phyloP scores from a whole-genome alignment of 2,329 filamentous ascomycete genomes.

The Penicillium expansum region DNA sequence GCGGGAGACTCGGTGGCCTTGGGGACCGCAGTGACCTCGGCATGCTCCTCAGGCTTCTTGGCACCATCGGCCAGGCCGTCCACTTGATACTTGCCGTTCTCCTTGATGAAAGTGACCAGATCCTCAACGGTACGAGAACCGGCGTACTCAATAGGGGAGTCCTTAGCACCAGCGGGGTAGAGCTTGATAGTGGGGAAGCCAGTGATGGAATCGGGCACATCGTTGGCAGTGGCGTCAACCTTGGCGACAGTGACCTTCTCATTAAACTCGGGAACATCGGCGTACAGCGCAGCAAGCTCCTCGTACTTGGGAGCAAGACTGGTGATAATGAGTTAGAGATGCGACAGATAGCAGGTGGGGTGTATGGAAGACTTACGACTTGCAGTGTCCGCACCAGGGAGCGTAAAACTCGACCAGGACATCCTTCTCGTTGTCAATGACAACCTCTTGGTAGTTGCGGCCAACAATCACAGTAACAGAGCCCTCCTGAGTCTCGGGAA shows the following conservation, averaged over 20 bases:
- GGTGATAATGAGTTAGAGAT: constrained; percentile 3
- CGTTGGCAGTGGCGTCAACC: constrained; percentile 94
- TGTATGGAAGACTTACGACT: constrained; percentile 48
- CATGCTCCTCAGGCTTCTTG: constrained; percentile 53
- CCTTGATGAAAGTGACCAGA: constrained; percentile 84
- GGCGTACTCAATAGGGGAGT: constrained; percentile 77
- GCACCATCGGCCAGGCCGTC: constrained; percentile 59
- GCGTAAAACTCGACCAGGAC: constrained; percentile 98
- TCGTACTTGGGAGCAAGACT: constrained; percentile 66
- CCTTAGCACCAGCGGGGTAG: constrained; percentile 87
- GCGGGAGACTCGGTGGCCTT: constrained; percentile 23
- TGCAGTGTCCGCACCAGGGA: constrained; percentile 74
- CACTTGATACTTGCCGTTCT: constrained; percentile 88
- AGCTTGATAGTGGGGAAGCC: constrained; percentile 99
- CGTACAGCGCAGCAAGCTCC: constrained; percentile 59
- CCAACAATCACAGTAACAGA: constrained; percentile 86
- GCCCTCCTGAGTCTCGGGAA: constrained; percentile 90
- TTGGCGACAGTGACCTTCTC: constrained; percentile 72
- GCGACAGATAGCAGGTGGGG: neutral
- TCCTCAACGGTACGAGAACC: constrained; percentile 89
- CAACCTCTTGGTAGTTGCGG: constrained; percentile 87
- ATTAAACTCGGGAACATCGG: constrained; percentile 47
- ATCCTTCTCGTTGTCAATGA: constrained; percentile 92
- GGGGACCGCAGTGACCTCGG: constrained; percentile 24
- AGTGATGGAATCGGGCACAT: constrained; percentile 93